Base-by-base conservation (phyloP, 208 protist species). In the Leishmania arabica region DNA sequence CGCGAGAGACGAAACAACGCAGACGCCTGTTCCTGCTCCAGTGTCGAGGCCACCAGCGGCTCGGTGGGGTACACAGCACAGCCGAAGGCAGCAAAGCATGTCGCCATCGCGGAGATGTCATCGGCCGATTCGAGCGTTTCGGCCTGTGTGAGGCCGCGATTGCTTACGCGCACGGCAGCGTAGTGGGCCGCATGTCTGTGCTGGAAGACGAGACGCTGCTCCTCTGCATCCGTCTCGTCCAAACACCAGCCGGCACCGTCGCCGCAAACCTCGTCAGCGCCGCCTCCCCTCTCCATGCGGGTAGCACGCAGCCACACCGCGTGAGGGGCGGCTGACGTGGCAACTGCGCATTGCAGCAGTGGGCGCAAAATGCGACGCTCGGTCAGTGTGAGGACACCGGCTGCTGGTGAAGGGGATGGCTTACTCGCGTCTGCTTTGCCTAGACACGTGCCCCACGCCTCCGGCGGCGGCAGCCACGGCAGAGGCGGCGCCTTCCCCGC, bases 301-400 rank as follows among this genome's bases (percentile, higher is more conserved):
- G 60, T 37, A 3, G 77, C 66, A 11, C 80, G 78, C 19, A 88
- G 71, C 76, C 80, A 82, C 13, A 82, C 71, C 6, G 64, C 75
- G 51, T 81, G 64, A 47, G 73, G 70, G 21, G 78, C 81, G 7
- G 77, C 68, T 19, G 80, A 76, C 64, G 81, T 66, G 17, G 68
- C 68, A 51, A 84, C 62, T 27, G 80, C 81, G 37, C 84, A 82
- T 49, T 84, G 84, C 53, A 88, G 75, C 53, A 82, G 72, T n/a
- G 80, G 64, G 21, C 74, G 70, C 27, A 84, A 45, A 37, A 15
- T 40, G 42, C 49, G 62, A 24, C 56, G 49, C 76, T 87, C 62
- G 8, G 47, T 7, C n/a, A 68, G 11, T 13, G 83, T 78, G 64
- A 84, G 64, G 27, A 1, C n/a, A 31, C 37, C 45, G 2, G 75